Evolutionary conservation across 148 eudicot genomes (phyloP).

Genomic region (Linanthus parryae): DNA sequence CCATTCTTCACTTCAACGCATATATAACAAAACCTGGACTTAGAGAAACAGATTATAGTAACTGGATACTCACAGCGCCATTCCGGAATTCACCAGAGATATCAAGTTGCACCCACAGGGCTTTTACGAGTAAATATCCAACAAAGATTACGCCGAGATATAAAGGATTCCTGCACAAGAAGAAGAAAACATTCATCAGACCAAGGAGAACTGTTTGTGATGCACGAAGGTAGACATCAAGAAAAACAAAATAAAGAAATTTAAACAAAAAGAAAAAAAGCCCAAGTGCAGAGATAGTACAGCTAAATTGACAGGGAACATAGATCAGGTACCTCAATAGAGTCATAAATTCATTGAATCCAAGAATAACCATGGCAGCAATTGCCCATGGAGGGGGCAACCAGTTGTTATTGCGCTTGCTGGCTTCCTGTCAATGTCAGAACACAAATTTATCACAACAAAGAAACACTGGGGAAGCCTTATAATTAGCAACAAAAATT

Average conservation of each 20-base stretch:
- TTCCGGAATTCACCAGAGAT: conserved; percentile 75
- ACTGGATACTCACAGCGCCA: conserved; percentile 65
- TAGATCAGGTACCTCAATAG: conserved; percentile 59
- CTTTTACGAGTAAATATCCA: conserved; percentile 66
- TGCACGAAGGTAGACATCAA: no score
- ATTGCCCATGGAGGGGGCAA: conserved; percentile 99
- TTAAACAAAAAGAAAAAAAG: background rate
- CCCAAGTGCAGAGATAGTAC: background rate
- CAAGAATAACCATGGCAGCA: conserved; percentile 67
- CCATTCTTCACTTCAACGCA: background rate
- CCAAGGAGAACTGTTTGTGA: no score
- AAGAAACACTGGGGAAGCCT: no score
- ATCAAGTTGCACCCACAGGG: conserved; percentile 96
- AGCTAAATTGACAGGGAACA: background rate
- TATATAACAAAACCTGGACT: background rate
- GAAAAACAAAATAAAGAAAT: conserved; percentile 2
- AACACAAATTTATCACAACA: no score
- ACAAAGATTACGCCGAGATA: conserved; percentile 74
- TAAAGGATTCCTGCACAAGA: conserved; percentile 78
- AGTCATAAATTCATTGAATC: conserved; percentile 98
- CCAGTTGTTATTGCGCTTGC: conserved; percentile 89
- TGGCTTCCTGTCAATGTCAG: conserved; percentile 73
- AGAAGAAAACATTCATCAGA: no score
- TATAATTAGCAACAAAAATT: no score
- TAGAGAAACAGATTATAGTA: background rate